A percentile compares a stretch with the other conserved stretches of the same genome.
Evolutionary conservation across 768 basidiomycete species (phyloP).

Genomic region (Collybiopsis luxurians): DNA sequence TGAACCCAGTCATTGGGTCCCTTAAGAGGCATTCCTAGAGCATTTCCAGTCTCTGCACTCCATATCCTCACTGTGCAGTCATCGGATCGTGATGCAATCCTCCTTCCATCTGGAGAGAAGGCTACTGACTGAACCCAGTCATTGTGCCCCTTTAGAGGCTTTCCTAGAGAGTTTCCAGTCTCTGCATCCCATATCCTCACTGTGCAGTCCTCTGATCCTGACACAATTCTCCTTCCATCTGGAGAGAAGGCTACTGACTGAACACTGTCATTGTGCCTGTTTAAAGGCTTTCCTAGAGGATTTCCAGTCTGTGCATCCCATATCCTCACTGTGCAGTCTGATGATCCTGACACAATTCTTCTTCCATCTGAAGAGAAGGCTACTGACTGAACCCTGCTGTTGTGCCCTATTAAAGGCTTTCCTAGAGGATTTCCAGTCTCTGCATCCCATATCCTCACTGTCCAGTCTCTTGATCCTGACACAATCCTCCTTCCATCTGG

Average conservation of each 20-base stretch:
- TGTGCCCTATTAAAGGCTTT: slow-evolving; percentile 5
- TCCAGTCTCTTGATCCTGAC: no score
- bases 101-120: not conserved
- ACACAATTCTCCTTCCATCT: not conserved
- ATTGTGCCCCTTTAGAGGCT: not conserved
- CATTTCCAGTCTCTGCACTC: slow-evolving; percentile 30
- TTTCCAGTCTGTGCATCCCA: not conserved
- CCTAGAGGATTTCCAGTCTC: slow-evolving; percentile 27
- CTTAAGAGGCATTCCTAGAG: no score
- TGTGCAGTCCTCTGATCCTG: not conserved
- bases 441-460: no score
- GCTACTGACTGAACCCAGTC: not conserved
- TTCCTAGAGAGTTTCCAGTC: not conserved
- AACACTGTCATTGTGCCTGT: not conserved
- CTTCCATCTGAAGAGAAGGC: not conserved
- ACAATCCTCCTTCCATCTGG: slow-evolving; percentile 38
- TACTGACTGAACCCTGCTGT: not conserved
- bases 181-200: not conserved
- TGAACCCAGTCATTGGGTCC: no score
- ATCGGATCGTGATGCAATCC: no score
- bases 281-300: not conserved
- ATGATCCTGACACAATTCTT: not conserved
- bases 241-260: not conserved
- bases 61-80: not conserved
- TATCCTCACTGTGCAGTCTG: not conserved